Base-by-base conservation (phyloP, 2,329 filamentous ascomycete genomes). In the Metarhizium rileyi region DNA sequence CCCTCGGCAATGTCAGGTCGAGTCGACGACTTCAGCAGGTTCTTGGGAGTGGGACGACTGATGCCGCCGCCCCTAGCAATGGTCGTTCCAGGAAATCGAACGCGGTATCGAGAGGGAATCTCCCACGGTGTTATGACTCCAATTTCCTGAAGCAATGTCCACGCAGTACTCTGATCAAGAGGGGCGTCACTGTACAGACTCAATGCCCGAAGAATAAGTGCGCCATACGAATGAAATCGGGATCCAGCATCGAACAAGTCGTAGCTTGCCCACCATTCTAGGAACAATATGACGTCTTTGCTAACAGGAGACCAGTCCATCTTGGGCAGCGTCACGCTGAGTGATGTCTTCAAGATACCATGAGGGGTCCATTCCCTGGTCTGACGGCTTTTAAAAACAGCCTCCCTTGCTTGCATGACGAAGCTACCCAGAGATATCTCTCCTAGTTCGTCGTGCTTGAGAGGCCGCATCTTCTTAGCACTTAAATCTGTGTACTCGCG, bases 91-190 rank as follows among this genome's bases (percentile, higher is more conserved):
- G 79, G 78, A 23, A 83, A 71, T 18, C 77, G 71, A 44, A 77
- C 64, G 28, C 75, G 75, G 63, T 86, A 87, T 3, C 83, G 73
- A 4, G 78, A 71, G 3, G 76, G 75, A 44, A 87, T 78, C 57
- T 90, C 84, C 76, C 83, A 87, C 0, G 86, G 84, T 7, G 78
- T 68, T 40, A 89, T 75, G 48, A 81, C 79, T 10, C 86, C 86
- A 38, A 90, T 72, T 62, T 93, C 87, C 59, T 90, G 85, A 27
- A 93, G 66, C 54, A 90, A 88, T 1, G 79, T 74, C 73, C 79
- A 83, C 14, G 68, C 62, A 23, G 72, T 70, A 35, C 81, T 67
- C 46, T 65, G 63, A 44, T 74, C 65, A 18, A 70, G 56, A 9
- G 50, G 36, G 5, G 64, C 67, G 6, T 77, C 68, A 5, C 65